Percentiles rank a stretch among this genome's conserved stretches.
phyloP scores from a whole-genome alignment of 805 yeast species.

The Huiozyma sinensis region DNA sequence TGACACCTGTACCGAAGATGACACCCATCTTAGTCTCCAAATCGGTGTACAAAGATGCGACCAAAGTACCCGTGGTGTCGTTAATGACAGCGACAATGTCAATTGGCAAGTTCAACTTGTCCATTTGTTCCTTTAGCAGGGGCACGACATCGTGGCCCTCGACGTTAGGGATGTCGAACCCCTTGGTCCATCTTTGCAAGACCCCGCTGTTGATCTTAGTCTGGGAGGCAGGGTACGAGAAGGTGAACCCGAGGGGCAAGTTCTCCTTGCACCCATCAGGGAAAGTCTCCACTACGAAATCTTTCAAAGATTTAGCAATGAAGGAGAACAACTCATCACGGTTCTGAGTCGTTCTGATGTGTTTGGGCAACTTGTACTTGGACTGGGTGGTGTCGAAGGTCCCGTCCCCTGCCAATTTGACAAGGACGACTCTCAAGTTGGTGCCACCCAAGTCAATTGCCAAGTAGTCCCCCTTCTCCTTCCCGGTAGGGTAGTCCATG shows the following conservation, averaged over 20 bases:
- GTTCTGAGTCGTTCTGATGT: constrained; percentile 64
- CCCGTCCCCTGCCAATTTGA: constrained; percentile 68
- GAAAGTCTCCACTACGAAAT: constrained; percentile 53
- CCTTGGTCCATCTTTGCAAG: constrained; percentile 94
- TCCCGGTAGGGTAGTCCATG: constrained; percentile 81
- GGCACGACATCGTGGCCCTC: constrained; percentile 93
- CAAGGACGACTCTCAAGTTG: constrained; percentile 82
- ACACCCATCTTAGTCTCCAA: constrained; percentile 83
- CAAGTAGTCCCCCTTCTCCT: constrained; percentile 76
- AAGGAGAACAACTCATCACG: constrained; percentile 67
- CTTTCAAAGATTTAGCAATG: constrained; percentile 68
- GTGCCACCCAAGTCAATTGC: constrained; percentile 97
- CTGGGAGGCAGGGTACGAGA: constrained; percentile 82
- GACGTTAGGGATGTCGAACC: constrained; percentile 83
- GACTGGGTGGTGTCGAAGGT: constrained; percentile 78
- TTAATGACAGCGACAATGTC: constrained; percentile 83
- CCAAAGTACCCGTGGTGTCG: constrained; percentile 93
- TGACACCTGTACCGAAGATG: constrained; percentile 94
- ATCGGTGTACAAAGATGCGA: constrained; percentile 87
- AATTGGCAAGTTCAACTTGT: constrained; percentile 57
- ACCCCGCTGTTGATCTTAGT: constrained; percentile 71
- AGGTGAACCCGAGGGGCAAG: constrained; percentile 84
- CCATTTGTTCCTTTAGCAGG: constrained; percentile 68
- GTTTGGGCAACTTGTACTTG: constrained; percentile 67
- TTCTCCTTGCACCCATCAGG: constrained; percentile 56